phyloP scores from a whole-genome alignment of 1,284 basidiomycete genomes.

The Exobasidium cylindrosporum region DNA sequence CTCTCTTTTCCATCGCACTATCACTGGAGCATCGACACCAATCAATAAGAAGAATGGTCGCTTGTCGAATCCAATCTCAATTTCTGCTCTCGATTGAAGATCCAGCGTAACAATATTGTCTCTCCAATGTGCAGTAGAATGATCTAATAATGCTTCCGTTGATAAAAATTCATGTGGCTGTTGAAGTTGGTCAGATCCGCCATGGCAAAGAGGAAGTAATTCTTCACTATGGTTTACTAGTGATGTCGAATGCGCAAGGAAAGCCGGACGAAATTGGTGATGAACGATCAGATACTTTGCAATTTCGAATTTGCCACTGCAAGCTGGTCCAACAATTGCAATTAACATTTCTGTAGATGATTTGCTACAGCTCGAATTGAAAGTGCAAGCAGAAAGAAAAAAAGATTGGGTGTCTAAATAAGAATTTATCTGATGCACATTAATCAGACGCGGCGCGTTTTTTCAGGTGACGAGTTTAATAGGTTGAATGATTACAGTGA shows the following conservation, averaged over 20 bases:
- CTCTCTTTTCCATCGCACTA: slow-evolving; percentile 52
- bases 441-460: too few relatives aligned
- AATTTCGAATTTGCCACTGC: slow-evolving; percentile 75
- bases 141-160: slow-evolving; percentile 64
- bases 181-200: slow-evolving; percentile 9
- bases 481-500: too few relatives aligned
- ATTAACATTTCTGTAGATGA: too few relatives aligned
- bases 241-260: neutral
- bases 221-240: neutral
- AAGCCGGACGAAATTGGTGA: slow-evolving; percentile 59
- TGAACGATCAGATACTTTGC: slow-evolving; percentile 67
- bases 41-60: slow-evolving; percentile 88
- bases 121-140: slow-evolving; percentile 80
- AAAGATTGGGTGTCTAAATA: too few relatives aligned
- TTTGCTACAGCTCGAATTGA: too few relatives aligned
- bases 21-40: slow-evolving; percentile 77
- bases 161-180: slow-evolving; percentile 28
- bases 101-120: slow-evolving; percentile 77
- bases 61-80: slow-evolving; percentile 72
- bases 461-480: too few relatives aligned
- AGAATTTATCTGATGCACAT: too few relatives aligned
- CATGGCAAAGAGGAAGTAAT: neutral
- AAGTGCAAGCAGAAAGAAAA: too few relatives aligned
- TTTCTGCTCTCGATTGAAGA: slow-evolving; percentile 62
- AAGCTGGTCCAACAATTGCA: slow-evolving; percentile 78